Percentiles rank a stretch among this genome's conserved stretches.
phyloP scores from a whole-genome alignment of 192 early-diverging fungal species.

The Podila minutissima region DNA sequence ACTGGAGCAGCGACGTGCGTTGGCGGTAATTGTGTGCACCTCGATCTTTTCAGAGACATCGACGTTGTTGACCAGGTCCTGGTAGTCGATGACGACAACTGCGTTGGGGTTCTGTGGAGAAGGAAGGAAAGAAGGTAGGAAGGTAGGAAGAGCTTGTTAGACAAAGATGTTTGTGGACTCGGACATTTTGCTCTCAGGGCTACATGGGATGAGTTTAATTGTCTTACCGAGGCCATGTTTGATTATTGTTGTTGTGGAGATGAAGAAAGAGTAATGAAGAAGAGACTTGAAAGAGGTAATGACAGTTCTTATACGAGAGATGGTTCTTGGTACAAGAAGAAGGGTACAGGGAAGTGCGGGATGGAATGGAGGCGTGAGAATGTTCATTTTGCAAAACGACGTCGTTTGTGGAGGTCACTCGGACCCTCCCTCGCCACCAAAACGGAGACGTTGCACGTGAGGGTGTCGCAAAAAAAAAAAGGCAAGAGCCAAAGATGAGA shows the following conservation, averaged over 20 bases:
- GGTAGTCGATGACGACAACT: constrained; percentile 60
- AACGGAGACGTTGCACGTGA: too few relatives aligned
- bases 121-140: neutral
- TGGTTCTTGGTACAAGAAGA: too few relatives aligned
- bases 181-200: neutral
- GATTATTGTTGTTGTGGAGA: neutral
- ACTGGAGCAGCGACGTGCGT: too few relatives aligned
- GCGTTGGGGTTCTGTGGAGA: constrained; percentile 17
- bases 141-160: neutral
- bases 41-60: constrained; percentile 57
- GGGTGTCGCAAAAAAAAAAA: too few relatives aligned
- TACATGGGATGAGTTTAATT: neutral
- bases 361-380: too few relatives aligned
- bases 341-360: too few relatives aligned
- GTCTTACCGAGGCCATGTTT: constrained; percentile 8
- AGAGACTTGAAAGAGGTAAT: neutral
- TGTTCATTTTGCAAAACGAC: too few relatives aligned
- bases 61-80: constrained; percentile 49
- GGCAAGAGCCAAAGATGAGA: too few relatives aligned
- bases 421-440: too few relatives aligned
- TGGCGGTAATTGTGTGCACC: neutral
- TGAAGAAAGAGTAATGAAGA: constrained; percentile 7
- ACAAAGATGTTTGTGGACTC: neutral
- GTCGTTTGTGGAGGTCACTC: too few relatives aligned
- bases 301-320: neutral